A percentile compares a stretch with the other conserved stretches of the same genome.
These are phyloP conservation scores for Silene uniflora DNA, from an alignment of 148 eudicot species.

Conservation along the genomic window DNA sequence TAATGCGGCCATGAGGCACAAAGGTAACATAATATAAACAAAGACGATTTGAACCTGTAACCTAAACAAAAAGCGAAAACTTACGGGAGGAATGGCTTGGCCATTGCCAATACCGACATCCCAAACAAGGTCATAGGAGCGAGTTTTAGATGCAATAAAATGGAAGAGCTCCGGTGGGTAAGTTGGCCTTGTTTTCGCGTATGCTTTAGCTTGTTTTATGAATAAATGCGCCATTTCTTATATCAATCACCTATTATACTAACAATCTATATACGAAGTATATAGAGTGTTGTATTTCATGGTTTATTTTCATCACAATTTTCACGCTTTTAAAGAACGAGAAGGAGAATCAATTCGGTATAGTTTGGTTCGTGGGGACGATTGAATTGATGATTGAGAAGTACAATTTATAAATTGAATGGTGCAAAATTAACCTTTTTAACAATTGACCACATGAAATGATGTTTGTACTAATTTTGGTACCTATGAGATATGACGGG, in stretches of 20 bases:
- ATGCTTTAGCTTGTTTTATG: conserved; percentile 50
- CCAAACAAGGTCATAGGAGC: conserved; percentile 46
- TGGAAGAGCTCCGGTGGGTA: conserved; percentile 60
- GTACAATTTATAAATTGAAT: neutral
- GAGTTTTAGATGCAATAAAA: conserved; percentile 71
- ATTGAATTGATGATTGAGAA: neutral
- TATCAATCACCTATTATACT: neutral
- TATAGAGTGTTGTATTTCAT: no score
- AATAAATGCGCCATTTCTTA: conserved; percentile 55
- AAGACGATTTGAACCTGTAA: no score
- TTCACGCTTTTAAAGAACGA: neutral
- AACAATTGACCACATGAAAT: neutral
- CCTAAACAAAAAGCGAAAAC: conserved; percentile 2
- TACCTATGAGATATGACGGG: no score
- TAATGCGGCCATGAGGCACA: no score
- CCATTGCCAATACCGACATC: conserved; percentile 64
- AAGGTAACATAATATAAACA: no score
- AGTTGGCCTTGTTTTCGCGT: conserved; percentile 43
- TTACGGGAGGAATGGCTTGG: conserved; percentile 67
- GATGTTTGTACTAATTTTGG: neutral
- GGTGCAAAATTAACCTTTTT: neutral
- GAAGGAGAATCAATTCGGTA: neutral
- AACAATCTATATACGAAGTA: no score
- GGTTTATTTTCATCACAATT: neutral
- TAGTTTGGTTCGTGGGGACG: neutral